Conservation (phyloP, 2,329 filamentous ascomycete genomes). For the Cladosporium sp. region DNA sequence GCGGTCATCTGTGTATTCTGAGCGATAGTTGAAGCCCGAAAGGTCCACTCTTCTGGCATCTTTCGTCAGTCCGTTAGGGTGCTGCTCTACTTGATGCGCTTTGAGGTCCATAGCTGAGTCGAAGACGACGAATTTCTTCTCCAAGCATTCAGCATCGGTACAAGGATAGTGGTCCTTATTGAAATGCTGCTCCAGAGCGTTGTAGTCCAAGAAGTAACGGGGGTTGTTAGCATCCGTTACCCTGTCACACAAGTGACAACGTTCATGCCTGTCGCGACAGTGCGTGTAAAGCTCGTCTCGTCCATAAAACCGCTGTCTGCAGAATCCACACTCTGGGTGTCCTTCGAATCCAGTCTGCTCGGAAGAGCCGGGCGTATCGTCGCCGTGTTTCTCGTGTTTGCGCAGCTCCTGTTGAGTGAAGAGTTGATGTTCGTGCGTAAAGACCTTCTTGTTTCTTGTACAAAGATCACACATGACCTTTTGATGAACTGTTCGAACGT, state of each 20-base stretch:
- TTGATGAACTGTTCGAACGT: slow-evolving; percentile 76
- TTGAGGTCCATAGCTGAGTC: slow-evolving; percentile 92
- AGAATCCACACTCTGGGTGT: slow-evolving; percentile 92
- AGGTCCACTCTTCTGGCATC: slow-evolving; percentile 82
- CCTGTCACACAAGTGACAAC: slow-evolving; percentile 90
- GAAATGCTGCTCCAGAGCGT: slow-evolving; percentile 82
- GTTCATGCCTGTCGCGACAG: slow-evolving; percentile 88
- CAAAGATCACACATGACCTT: slow-evolving; percentile 91
- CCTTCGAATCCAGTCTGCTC: slow-evolving; percentile 96
- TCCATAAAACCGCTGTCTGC: slow-evolving; percentile 86
- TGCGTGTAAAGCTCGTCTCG: slow-evolving; percentile 93
- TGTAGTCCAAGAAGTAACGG: slow-evolving; percentile 88
- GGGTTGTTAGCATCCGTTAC: slow-evolving; percentile 59
- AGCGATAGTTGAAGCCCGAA: slow-evolving; percentile 74
- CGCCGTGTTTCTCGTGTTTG: slow-evolving; percentile 83
- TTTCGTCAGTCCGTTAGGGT: slow-evolving; percentile 75
- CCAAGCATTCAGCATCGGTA: slow-evolving; percentile 76
- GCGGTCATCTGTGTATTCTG: slow-evolving; percentile 61
- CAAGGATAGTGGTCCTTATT: slow-evolving; percentile 82
- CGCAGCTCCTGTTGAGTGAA: slow-evolving; percentile 77
- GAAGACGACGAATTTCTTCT: slow-evolving; percentile 98
- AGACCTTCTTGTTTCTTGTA: slow-evolving; percentile 92
- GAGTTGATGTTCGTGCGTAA: slow-evolving; percentile 94
- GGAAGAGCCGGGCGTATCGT: slow-evolving; percentile 80
- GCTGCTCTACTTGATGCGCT: slow-evolving; percentile 80